Evolutionary conservation across 805 yeast genomes (phyloP).

Genomic region (Ogataea polymorpha): DNA sequence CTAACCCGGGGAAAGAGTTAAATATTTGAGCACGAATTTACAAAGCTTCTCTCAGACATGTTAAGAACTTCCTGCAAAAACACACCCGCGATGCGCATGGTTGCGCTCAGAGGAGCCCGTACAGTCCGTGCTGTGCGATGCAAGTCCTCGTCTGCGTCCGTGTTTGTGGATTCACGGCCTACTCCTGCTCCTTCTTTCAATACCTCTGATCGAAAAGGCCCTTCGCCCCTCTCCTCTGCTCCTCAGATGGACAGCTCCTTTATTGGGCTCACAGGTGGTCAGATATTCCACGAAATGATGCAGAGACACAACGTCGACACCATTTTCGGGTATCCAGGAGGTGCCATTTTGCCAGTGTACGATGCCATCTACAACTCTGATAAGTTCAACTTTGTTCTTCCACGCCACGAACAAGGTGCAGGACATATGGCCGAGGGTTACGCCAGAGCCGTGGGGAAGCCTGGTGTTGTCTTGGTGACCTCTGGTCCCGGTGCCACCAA

Average conservation of each 20-base stretch:
- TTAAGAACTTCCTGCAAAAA: conserved; percentile 7
- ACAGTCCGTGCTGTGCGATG: conserved; percentile 14
- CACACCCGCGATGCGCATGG: conserved; percentile 7
- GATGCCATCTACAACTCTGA: conserved; percentile 94
- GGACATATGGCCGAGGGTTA: conserved; percentile 99
- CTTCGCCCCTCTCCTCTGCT: conserved; percentile 16
- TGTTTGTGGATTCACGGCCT: conserved; percentile 25
- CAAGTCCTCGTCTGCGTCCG: conserved; percentile 23
- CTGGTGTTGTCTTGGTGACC: conserved; percentile 97
- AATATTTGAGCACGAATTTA: conserved; percentile 2
- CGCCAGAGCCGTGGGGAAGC: conserved; percentile 91
- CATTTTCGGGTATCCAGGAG: conserved; percentile 97
- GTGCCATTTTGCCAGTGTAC: conserved; percentile 96
- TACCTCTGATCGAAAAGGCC: conserved; percentile 25
- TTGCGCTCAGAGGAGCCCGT: conserved; percentile 6
- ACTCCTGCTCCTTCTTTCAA: conserved; percentile 53
- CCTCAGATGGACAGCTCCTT: conserved; percentile 72
- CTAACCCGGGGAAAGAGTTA: conserved; percentile 8
- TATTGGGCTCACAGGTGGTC: conserved; percentile 97
- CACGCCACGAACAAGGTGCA: conserved; percentile 98
- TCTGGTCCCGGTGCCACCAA: conserved; percentile 99
- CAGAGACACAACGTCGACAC: conserved; percentile 92
- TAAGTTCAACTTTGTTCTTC: conserved; percentile 84
- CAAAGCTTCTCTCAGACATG: conserved; percentile 1
- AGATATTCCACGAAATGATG: conserved; percentile 99